Evolutionary conservation across 169 alveolate species (phyloP).

Genomic region (Eimeria maxima): DNA sequence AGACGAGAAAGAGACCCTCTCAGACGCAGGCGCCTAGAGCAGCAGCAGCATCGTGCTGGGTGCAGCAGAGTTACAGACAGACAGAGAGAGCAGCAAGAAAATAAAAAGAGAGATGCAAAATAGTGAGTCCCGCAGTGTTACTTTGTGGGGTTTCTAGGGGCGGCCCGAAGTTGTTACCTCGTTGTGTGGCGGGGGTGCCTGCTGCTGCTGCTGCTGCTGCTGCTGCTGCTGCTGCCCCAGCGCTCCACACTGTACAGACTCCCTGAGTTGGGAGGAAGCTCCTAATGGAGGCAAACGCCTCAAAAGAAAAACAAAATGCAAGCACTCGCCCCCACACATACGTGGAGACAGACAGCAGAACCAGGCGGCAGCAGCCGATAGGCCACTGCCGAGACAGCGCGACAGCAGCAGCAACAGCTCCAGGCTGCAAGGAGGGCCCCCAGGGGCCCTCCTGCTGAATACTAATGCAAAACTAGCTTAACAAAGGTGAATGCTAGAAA

Average conservation of each 20-base stretch:
- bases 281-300: neutral
- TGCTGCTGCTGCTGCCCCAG: conserved; percentile 24
- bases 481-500: too few relatives aligned
- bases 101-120: too few relatives aligned
- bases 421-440: neutral
- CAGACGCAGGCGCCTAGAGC: neutral
- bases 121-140: neutral
- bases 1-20: neutral
- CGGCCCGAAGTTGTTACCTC: neutral
- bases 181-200: conserved; percentile 24
- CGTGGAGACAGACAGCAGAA: neutral
- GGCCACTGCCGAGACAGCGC: conserved; percentile 23
- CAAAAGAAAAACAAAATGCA: neutral
- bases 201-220: conserved; percentile 34
- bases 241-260: conserved; percentile 7
- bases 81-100: neutral
- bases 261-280: neutral
- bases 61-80: neutral
- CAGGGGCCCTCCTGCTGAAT: neutral
- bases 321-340: neutral
- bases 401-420: neutral
- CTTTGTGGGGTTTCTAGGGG: neutral
- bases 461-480: neutral
- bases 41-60: neutral
- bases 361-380: conserved; percentile 21